Base-by-base conservation (phyloP, 768 basidiomycete species). In the Hericium rajendrae region DNA sequence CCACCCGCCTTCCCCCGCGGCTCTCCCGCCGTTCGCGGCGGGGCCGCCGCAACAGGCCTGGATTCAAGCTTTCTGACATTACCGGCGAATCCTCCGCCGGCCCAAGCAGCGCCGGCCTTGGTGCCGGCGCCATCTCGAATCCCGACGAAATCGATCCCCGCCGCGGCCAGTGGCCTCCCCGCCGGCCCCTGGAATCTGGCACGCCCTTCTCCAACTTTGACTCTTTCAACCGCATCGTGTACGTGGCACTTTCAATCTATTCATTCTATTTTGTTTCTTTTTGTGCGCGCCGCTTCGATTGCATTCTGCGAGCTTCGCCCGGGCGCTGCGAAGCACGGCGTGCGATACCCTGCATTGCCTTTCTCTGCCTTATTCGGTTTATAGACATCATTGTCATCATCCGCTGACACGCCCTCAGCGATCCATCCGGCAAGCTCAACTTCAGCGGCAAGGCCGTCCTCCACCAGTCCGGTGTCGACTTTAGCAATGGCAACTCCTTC, bases 381-480 rank as follows among this genome's bases (percentile, higher is more conserved):
- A 32, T 8, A 8, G 4, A 32, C 32, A 32, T 32, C 32, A 32
- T 32, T 10, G 56, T 20, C 18, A 11, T 46, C 22, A 26, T 24
- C 28, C 50, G 39, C 48, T 38, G 53, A 13, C 54, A 48, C 8
- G 16, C 24, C 56, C n/a, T 3, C 66, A 97, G 94, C 59, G 95
- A 99, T 74, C 93, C 94, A 0, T 94, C 91, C 1, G 97, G 97
- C n/a, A 85, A 85, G 0, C 85, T 99, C 63, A 93, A 91, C 67
- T 99, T 98, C 66, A 81, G 79, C 22, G 91, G 90, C 54, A 98
- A 97, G 68, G 97, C 97, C 4, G 83, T 98, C 40, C 71, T 99
- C 11, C 91, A 95, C 66, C 87, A 94, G 0, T 76, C 85, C 22
- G 97, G 97, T 56, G 86, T 88, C 40, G 83, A 88, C 64, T 99